Percentiles rank a stretch among this genome's conserved stretches.
Evolutionary conservation across 1,284 basidiomycete species (phyloP).

Genomic region (Puccinia hordei): DNA sequence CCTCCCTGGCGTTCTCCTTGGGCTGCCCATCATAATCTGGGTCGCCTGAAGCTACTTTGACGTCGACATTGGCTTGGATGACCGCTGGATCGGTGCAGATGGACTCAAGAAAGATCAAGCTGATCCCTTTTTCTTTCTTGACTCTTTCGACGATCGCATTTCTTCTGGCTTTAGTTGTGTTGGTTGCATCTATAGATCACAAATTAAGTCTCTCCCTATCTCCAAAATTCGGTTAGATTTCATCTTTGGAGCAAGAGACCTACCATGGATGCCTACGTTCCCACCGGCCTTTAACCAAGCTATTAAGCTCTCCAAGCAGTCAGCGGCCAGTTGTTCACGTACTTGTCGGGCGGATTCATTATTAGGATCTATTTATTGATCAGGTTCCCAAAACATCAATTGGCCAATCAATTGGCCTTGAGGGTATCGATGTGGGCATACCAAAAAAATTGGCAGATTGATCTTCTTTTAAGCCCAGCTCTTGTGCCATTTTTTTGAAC

Average conservation of each 20-base stretch:
- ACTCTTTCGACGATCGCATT: slow-evolving; percentile 74
- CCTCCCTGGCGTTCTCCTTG: slow-evolving; percentile 78
- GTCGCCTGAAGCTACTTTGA: slow-evolving; percentile 94
- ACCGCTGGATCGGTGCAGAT: slow-evolving; percentile 89
- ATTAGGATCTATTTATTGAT: slow-evolving; percentile 64
- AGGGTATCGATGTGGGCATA: neutral
- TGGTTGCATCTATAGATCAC: slow-evolving; percentile 71
- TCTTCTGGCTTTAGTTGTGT: slow-evolving; percentile 77
- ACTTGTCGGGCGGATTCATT: slow-evolving; percentile 76
- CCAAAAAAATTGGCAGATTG: slow-evolving; percentile 89
- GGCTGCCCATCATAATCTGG: slow-evolving; percentile 93
- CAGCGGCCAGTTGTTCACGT: slow-evolving; percentile 82
- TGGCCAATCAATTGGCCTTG: neutral
- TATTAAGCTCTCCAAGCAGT: slow-evolving; percentile 92
- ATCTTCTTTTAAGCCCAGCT: slow-evolving; percentile 79
- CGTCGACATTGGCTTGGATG: slow-evolving; percentile 90
- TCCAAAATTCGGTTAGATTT: too few species aligned
- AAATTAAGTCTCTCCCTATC: too few species aligned
- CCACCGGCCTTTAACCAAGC: slow-evolving; percentile 87
- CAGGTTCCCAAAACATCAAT: slow-evolving; percentile 1
- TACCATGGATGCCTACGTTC: slow-evolving; percentile 91
- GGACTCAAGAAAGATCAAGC: slow-evolving; percentile 90
- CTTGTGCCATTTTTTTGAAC: slow-evolving; percentile 66
- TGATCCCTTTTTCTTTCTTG: slow-evolving; percentile 83
- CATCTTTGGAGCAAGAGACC: slow-evolving; percentile 8